Evolutionary conservation across 2,329 filamentous ascomycete genomes (phyloP).

Genomic region (Emmonsiellopsis sp.): DNA sequence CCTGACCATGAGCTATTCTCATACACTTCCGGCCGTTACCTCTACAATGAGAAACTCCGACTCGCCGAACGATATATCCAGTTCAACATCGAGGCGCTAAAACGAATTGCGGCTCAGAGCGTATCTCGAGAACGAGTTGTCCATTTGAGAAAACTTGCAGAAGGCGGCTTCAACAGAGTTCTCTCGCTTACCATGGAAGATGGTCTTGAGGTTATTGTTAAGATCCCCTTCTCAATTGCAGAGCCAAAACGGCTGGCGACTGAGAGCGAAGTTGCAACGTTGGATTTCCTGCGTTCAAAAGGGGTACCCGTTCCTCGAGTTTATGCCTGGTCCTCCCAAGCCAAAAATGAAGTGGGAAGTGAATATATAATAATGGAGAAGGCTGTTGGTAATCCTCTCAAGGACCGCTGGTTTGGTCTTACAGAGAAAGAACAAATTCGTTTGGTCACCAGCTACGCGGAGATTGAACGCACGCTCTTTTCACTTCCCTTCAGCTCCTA

Average conservation of each 20-base stretch:
- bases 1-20: conserved; percentile 2
- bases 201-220: conserved; percentile 16
- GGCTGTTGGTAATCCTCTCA: conserved; percentile 21
- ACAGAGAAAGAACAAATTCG: conserved; percentile 2
- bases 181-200: conserved; percentile 15
- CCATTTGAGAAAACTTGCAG: conserved; percentile 14
- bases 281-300: conserved; percentile 22
- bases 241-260: conserved; percentile 15
- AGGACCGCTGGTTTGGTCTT: conserved; percentile 20
- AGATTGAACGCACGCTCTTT: conserved; percentile 12
- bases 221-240: conserved; percentile 16
- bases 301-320: conserved; percentile 28
- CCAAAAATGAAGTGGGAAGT: conserved; percentile 27
- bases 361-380: conserved; percentile 34
- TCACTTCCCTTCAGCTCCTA: conserved; percentile 10
- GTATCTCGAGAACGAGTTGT: conserved; percentile 5
- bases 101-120: neutral
- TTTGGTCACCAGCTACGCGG: conserved; percentile 12
- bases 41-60: conserved; percentile 9
- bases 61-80: conserved; percentile 6
- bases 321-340: conserved; percentile 23
- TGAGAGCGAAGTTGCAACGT: conserved; percentile 29
- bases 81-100: conserved; percentile 8
- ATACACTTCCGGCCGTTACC: conserved; percentile 11
- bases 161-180: conserved; percentile 19